Evolutionary conservation across 1,284 basidiomycete species (phyloP).

Genomic region (Cryptococcus sp.): DNA sequence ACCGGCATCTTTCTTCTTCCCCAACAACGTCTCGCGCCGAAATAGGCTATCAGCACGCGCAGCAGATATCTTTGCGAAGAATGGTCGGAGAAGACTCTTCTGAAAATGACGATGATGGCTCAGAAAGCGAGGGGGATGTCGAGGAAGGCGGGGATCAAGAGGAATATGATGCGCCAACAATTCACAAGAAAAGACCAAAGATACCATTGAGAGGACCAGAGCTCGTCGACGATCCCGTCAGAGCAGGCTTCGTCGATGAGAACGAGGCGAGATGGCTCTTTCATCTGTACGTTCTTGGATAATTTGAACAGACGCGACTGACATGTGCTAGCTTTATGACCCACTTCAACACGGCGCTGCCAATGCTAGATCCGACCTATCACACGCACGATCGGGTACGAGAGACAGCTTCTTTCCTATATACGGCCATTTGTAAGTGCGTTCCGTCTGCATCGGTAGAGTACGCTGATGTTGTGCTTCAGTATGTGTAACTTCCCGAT

Average conservation of each 20-base stretch:
- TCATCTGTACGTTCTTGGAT: conserved; percentile 24
- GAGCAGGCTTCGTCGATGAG: conserved; percentile 29
- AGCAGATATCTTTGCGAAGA: conserved; percentile 16
- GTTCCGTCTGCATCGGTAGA: neutral
- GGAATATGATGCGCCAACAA: conserved; percentile 1
- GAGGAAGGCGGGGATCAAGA: neutral
- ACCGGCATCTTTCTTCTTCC: neutral
- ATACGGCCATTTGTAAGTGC: conserved; percentile 35
- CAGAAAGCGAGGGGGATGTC: conserved; percentile 18
- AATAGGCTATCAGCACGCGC: conserved; percentile 2
- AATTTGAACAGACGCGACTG: neutral
- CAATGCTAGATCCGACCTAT: conserved; percentile 31
- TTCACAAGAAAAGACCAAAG: conserved; percentile 1
- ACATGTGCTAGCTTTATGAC: conserved; percentile 25
- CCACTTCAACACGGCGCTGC: conserved; percentile 30
- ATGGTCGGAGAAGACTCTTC: conserved; percentile 19
- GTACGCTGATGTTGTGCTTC: neutral
- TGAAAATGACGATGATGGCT: conserved; percentile 18
- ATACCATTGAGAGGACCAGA: conserved; percentile 7
- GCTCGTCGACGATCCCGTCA: conserved; percentile 31
- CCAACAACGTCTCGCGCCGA: neutral
- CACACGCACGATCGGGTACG: conserved; percentile 37
- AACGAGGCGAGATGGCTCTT: conserved; percentile 35
- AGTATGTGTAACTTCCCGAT: conserved; percentile 38
- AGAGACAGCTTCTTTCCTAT: conserved; percentile 33